Percentiles rank a stretch among this genome's conserved stretches.
Conservation (phyloP, 179 eudicot species). For the Spergularia azorica region DNA sequence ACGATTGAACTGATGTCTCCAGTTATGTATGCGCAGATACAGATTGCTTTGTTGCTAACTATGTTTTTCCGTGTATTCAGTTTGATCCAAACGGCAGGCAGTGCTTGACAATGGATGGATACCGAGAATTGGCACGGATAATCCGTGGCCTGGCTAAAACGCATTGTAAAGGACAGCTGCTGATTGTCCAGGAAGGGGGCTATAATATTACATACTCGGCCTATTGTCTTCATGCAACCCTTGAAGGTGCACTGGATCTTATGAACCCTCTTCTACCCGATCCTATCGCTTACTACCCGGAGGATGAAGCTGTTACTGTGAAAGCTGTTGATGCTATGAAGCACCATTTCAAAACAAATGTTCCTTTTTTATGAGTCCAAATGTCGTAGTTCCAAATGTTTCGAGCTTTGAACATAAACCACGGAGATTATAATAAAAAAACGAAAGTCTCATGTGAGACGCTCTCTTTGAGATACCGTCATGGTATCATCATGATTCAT, state of each 20-base stretch:
- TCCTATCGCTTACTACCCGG: constrained; percentile 83
- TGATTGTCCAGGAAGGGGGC: constrained; percentile 96
- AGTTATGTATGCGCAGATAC: no score
- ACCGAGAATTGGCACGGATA: constrained; percentile 53
- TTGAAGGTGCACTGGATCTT: constrained; percentile 74
- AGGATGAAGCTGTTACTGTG: constrained; percentile 53
- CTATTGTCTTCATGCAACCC: constrained; percentile 88
- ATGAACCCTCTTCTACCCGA: constrained; percentile 59
- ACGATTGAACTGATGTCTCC: no score
- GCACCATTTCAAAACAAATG: constrained; percentile 37
- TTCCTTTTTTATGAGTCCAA: constrained; percentile 38
- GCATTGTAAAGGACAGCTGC: constrained; percentile 59
- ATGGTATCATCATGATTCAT: no score
- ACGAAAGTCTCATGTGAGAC: no score
- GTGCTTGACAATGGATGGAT: constrained; percentile 95
- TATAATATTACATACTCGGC: constrained; percentile 90
- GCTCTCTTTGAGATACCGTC: no score
- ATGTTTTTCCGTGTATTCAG: constrained; percentile 33
- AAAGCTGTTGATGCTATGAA: constrained; percentile 58
- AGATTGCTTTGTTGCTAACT: neutral
- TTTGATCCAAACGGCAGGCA: constrained; percentile 98
- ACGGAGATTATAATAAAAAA: no score
- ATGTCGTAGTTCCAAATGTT: no score
- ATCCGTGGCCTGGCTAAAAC: constrained; percentile 62
- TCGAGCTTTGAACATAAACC: no score